Evolutionary conservation across 1,284 basidiomycete genomes (phyloP).

Genomic region (Chondrostereum purpureum): DNA sequence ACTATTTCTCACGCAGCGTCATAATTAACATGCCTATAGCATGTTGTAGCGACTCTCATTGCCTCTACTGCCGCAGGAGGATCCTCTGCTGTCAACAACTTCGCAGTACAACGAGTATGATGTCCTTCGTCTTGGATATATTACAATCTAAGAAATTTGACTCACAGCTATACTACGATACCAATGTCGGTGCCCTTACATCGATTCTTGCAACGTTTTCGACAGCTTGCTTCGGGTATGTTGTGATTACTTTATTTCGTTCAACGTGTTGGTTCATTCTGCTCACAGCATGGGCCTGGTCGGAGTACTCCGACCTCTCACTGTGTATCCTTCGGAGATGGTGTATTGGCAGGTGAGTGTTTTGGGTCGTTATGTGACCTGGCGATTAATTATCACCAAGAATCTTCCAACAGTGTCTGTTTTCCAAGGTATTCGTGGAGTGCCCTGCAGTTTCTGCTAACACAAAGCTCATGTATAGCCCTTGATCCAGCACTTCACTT

Average conservation of each 20-base stretch:
- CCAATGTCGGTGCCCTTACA: slow-evolving; percentile 46
- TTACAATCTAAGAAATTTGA: background rate
- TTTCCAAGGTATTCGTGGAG: slow-evolving; percentile 42
- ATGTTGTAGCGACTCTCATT: slow-evolving; percentile 55
- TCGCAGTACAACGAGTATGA: slow-evolving; percentile 53
- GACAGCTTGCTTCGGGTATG: slow-evolving; percentile 56
- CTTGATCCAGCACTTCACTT: slow-evolving; percentile 52
- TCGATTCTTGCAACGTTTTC: slow-evolving; percentile 61
- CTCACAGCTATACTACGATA: slow-evolving; percentile 50
- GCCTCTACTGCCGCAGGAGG: slow-evolving; percentile 51
- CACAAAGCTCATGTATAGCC: slow-evolving; percentile 15
- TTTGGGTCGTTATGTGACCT: background rate
- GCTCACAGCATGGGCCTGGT: slow-evolving; percentile 47
- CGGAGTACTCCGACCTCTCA: slow-evolving; percentile 49
- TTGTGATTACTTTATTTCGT: background rate
- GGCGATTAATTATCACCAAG: slow-evolving; percentile 17
- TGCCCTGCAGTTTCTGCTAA: background rate
- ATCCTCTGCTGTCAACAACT: slow-evolving; percentile 48
- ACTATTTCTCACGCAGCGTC: background rate
- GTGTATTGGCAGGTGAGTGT: slow-evolving; percentile 53
- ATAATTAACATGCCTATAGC: slow-evolving; percentile 26
- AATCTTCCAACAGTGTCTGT: slow-evolving; percentile 54
- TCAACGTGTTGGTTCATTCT: background rate
- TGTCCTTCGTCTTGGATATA: background rate
- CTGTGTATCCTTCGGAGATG: slow-evolving; percentile 67